A percentile compares a stretch with the other conserved stretches of the same genome.
Evolutionary conservation across 2,329 filamentous ascomycete genomes (phyloP).

Genomic region (Nemania diffusa): DNA sequence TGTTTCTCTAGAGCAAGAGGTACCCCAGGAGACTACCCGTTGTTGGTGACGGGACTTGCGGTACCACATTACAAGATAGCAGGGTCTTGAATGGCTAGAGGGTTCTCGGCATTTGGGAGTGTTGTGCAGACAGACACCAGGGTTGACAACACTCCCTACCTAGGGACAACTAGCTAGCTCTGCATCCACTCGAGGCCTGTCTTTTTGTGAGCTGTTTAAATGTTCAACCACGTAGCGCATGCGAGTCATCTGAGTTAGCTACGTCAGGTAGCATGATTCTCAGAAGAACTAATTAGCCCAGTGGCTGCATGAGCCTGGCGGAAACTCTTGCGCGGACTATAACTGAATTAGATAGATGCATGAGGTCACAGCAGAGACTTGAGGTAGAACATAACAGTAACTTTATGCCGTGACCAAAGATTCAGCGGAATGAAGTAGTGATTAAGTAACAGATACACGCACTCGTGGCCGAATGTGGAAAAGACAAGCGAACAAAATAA

Average conservation of each 20-base stretch:
- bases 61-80: constrained; percentile 46
- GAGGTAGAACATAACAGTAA: constrained; percentile 30
- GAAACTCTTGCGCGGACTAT: constrained; percentile 13
- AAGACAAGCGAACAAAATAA: constrained; percentile 55
- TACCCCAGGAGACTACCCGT: constrained; percentile 25
- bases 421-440: constrained; percentile 31
- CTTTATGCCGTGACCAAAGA: constrained; percentile 21
- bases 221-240: constrained; percentile 36
- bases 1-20: constrained; percentile 13
- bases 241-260: constrained; percentile 28
- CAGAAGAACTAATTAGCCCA: constrained; percentile 17
- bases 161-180: constrained; percentile 12
- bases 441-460: constrained; percentile 41
- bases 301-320: constrained; percentile 20
- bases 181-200: constrained; percentile 17
- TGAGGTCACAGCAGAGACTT: constrained; percentile 35
- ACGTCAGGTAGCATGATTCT: constrained; percentile 32
- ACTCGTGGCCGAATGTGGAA: constrained; percentile 50
- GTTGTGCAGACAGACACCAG: constrained; percentile 17
- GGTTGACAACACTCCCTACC: constrained; percentile 15
- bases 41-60: constrained; percentile 40
- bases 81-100: constrained; percentile 37
- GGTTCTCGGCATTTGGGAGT: constrained; percentile 40
- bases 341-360: constrained; percentile 27
- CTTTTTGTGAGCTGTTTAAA: constrained; percentile 18